A percentile compares a stretch with the other conserved stretches of the same genome.
Conservation (phyloP, 768 basidiomycete genomes). For the Amanita jacksonii region DNA sequence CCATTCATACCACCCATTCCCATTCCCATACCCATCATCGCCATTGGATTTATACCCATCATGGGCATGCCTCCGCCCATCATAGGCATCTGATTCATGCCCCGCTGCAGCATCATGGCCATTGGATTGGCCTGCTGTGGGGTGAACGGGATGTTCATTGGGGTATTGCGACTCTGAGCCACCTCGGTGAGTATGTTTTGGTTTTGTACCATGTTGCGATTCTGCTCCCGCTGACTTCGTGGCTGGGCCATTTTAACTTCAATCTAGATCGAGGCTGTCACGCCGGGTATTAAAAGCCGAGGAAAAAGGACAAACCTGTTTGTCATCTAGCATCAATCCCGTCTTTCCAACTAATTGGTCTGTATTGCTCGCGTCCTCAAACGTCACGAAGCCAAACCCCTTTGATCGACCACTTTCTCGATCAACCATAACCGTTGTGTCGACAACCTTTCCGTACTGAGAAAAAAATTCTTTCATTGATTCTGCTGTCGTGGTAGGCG, state of each 20-base stretch:
- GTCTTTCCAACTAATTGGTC: constrained; percentile 59
- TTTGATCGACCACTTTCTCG: constrained; percentile 66
- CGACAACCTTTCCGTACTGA: constrained; percentile 70
- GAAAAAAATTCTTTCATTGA: constrained; percentile 62
- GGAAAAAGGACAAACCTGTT: constrained; percentile 41
- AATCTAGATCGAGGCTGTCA: constrained; percentile 35
- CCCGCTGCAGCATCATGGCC: constrained; percentile 51
- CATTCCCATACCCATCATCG: constrained; percentile 39
- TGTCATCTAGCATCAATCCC: constrained; percentile 67
- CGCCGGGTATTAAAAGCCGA: neutral
- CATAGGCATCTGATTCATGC: constrained; percentile 35
- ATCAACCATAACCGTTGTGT: constrained; percentile 83
- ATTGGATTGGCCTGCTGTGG: constrained; percentile 33
- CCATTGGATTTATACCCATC: constrained; percentile 40
- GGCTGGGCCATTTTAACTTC: constrained; percentile 80
- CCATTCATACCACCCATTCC: constrained; percentile 26
- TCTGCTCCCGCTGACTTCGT: constrained; percentile 50
- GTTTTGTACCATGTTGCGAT: constrained; percentile 21
- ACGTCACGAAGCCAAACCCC: constrained; percentile 83
- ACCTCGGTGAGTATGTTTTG: constrained; percentile 3
- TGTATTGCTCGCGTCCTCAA: constrained; percentile 53
- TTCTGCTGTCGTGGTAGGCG: constrained; percentile 58
- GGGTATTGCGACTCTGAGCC: constrained; percentile 1
- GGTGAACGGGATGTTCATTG: constrained; percentile 19
- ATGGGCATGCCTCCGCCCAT: constrained; percentile 28